Evolutionary conservation across 2,329 filamentous ascomycete species (phyloP).

Genomic region (Fusarium longipes): DNA sequence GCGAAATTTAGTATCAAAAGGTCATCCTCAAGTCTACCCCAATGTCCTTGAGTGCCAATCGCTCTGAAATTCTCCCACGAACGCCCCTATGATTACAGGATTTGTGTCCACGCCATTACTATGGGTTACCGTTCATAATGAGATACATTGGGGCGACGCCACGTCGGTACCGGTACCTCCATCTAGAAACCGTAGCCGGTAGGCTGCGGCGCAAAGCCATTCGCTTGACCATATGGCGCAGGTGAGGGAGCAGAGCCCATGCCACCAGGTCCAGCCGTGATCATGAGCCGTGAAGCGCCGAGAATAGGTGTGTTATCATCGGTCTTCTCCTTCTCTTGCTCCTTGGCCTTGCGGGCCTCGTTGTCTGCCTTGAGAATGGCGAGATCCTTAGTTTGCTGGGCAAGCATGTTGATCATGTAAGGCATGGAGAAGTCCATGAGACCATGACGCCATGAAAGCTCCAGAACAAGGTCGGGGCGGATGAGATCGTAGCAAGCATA

Average conservation of each 20-base stretch:
- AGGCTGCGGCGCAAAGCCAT: conserved; percentile 88
- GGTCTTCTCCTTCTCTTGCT: conserved; percentile 79
- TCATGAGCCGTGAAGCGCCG: conserved; percentile 88
- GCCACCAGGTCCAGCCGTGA: conserved; percentile 85
- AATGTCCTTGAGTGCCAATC: conserved; percentile 38
- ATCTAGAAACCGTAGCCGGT: conserved; percentile 78
- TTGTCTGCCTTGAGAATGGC: conserved; percentile 92
- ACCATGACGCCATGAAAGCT: conserved; percentile 96
- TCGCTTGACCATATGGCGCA: conserved; percentile 78
- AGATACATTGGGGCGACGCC: conserved; percentile 38
- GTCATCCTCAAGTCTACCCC: conserved; percentile 45
- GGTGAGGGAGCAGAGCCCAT: conserved; percentile 62
- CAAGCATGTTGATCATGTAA: conserved; percentile 98
- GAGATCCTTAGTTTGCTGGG: conserved; percentile 89
- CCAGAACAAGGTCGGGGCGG: conserved; percentile 89
- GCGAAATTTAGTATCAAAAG: conserved; percentile 42
- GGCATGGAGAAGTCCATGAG: conserved; percentile 99
- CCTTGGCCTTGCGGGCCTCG: conserved; percentile 87
- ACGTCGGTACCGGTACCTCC: conserved; percentile 48
- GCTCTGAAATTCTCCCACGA: conserved; percentile 41
- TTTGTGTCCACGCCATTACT: conserved; percentile 43
- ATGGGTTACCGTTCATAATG: conserved; percentile 18
- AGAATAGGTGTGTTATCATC: conserved; percentile 96
- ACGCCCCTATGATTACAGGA: conserved; percentile 47
- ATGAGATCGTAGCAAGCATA: conserved; percentile 99